phyloP scores from a whole-genome alignment of 2,329 filamentous ascomycete genomes.

The Pseudocercospora macadamiae region DNA sequence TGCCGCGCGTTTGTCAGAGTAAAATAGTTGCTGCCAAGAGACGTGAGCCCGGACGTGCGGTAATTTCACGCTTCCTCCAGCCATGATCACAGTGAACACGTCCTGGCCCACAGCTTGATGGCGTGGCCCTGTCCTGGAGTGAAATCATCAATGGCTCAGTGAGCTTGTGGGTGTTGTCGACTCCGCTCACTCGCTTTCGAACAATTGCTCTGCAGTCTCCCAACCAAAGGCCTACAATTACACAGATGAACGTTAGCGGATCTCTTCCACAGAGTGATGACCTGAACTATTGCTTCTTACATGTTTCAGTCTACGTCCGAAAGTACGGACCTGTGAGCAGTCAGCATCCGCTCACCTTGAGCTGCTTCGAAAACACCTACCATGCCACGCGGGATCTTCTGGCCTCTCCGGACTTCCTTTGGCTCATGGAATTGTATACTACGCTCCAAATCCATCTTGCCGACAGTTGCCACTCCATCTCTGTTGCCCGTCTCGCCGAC shows the following conservation, averaged over 20 bases:
- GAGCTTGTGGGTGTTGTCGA: not conserved
- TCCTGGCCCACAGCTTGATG: not conserved
- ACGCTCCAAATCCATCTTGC: constrained; percentile 45
- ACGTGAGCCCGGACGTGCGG: not conserved
- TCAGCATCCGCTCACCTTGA: not conserved
- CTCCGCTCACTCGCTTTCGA: constrained; percentile 25
- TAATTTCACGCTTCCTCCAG: not conserved
- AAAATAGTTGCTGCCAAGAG: not conserved
- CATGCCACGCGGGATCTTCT: constrained; percentile 54
- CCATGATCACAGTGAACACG: not conserved
- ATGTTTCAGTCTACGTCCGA: constrained; percentile 54
- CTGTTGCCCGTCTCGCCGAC: constrained; percentile 12
- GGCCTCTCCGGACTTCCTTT: constrained; percentile 48
- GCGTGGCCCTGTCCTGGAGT: not conserved
- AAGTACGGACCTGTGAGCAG: constrained; percentile 27
- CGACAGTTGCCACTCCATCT: constrained; percentile 14
- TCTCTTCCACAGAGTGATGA: too few species aligned
- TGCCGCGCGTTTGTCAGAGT: not conserved
- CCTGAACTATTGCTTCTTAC: too few species aligned
- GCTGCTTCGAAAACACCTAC: constrained; percentile 40
- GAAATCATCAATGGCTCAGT: not conserved
- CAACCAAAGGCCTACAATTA: constrained; percentile 36
- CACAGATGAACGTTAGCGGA: too few species aligned
- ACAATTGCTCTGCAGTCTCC: constrained; percentile 28
- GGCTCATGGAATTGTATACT: constrained; percentile 66